Evolutionary conservation across 192 early-diverging fungal species (phyloP), one percentile per base, ranked within the genome.

Genomic region (Linnemannia hyalina): DNA sequence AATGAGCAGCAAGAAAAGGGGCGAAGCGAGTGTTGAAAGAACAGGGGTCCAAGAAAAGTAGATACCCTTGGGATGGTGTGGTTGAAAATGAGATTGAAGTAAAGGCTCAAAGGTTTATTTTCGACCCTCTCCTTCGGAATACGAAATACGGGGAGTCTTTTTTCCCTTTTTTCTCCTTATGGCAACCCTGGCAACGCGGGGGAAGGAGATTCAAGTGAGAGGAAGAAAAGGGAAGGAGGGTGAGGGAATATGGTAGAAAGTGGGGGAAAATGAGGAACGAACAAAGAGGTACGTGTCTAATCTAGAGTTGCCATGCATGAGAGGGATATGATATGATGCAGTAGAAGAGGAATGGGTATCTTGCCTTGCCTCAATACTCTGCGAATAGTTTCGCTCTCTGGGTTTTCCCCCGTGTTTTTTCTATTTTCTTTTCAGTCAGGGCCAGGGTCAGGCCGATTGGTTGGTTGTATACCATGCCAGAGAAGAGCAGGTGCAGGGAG

Each of bases 341-440:
- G 16, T 20, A 52, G 18, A 22, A 16, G 18, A 49, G 60, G 32
- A 29, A 65, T 13, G 32, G 29, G 29, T 23, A 29, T 4, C 26
- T 26, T 29, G 26, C 60, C 13, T 65, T 65, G 13, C 22, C 57
- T 26, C 57, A 0, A 26, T 7, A 65, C 60, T 32, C 60, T 26
- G 26, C 32, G 29, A 26, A 29, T 65, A 52, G 55, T 26, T 60
- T 65, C 11, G 60, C 29, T 32, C 29, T 32, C 60, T 35, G 60
- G 60, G 60, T 35, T 65, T 26, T 65, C 60, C 60, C 60, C 60
- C 60, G 29, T 65, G 60, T 65, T 65, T 65, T 65, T 65, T 65
- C 26, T 63, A 29, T 63, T 63, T 29, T 65, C 5, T 60, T 60
- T 26, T 26, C n/a, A 26, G n/a, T 32, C 26, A 65, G 60, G 60